Percentiles rank a stretch among this genome's conserved stretches.
These are phyloP conservation scores for Lentithecium fluviatile DNA, from an alignment of 495 filamentous ascomycete species.

Conservation along the genomic window DNA sequence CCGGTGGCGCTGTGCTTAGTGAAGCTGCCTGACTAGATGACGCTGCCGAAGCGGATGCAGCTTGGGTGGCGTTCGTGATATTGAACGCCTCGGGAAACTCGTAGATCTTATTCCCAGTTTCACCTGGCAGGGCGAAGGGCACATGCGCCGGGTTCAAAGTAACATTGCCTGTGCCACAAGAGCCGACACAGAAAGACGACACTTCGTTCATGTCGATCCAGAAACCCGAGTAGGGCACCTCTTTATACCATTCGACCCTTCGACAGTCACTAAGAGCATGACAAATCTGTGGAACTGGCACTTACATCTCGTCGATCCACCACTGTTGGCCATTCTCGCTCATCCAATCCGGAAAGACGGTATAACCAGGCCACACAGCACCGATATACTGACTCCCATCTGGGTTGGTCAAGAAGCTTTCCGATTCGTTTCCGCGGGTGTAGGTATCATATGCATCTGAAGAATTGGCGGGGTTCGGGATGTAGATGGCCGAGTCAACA, in stretches of 20 bases:
- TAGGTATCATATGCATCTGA: constrained; percentile 70
- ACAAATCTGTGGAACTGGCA: constrained; percentile 47
- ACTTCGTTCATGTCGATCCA: constrained; percentile 54
- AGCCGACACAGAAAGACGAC: constrained; percentile 78
- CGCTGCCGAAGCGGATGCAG: constrained; percentile 56
- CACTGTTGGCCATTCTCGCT: constrained; percentile 59
- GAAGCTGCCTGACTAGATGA: constrained; percentile 54
- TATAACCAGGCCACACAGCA: constrained; percentile 63
- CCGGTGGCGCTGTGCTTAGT: constrained; percentile 41
- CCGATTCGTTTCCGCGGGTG: constrained; percentile 61
- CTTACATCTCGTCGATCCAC: constrained; percentile 69
- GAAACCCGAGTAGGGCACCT: constrained; percentile 53
- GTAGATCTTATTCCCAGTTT: constrained; percentile 57
- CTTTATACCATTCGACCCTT: constrained; percentile 33
- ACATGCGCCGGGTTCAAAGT: constrained; percentile 70
- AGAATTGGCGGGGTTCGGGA: constrained; percentile 68
- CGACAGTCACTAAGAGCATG: background rate
- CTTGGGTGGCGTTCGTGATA: constrained; percentile 67
- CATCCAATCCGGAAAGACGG: constrained; percentile 65
- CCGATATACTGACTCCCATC: constrained; percentile 64
- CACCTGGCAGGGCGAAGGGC: constrained; percentile 65
- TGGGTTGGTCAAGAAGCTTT: constrained; percentile 63
- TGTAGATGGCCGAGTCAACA: constrained; percentile 79
- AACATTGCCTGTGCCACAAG: constrained; percentile 68
- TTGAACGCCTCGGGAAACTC: constrained; percentile 73